A percentile compares a stretch with the other conserved stretches of the same genome.
Evolutionary conservation across 495 filamentous ascomycete species (phyloP).

Genomic region (Tetracladium setigerum): DNA sequence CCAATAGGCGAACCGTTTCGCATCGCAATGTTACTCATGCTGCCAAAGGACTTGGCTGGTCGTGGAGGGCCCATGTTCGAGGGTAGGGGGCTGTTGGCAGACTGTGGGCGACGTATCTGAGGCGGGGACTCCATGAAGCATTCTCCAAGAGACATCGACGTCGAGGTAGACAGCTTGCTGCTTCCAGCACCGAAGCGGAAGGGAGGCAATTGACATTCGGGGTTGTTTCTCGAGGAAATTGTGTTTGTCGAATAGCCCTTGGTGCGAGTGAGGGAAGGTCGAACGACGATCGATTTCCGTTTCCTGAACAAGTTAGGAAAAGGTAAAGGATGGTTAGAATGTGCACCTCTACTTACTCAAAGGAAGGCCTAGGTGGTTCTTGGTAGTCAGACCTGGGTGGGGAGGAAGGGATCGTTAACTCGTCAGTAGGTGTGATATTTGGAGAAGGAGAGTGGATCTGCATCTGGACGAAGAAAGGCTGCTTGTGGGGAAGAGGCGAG

Average conservation of each 20-base stretch:
- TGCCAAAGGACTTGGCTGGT: conserved; percentile 16
- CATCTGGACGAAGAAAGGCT: conserved; percentile 53
- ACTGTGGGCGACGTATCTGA: conserved; percentile 53
- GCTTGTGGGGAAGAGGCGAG: conserved; percentile 89
- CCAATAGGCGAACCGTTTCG: conserved; percentile 22
- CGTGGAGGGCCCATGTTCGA: conserved; percentile 18
- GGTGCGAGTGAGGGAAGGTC: conserved; percentile 52
- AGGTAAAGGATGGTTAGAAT: conserved; percentile 4
- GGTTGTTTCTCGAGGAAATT: conserved; percentile 34
- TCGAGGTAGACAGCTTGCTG: conserved; percentile 39
- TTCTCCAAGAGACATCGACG: conserved; percentile 63
- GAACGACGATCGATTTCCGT: conserved; percentile 47
- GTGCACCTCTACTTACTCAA: conserved; percentile 37
- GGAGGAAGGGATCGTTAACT: conserved; percentile 34
- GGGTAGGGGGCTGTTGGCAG: conserved; percentile 45
- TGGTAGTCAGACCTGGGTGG: conserved; percentile 44
- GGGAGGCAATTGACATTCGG: conserved; percentile 58
- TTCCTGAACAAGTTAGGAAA: conserved; percentile 34
- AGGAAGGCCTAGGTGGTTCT: conserved; percentile 38
- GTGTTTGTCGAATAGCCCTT: conserved; percentile 50
- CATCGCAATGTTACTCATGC: conserved; percentile 15
- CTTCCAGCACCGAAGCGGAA: conserved; percentile 68
- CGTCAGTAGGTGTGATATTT: conserved; percentile 30
- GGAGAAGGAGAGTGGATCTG: conserved; percentile 63
- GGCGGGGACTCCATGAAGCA: conserved; percentile 75